Conservation (phyloP, 176 grass and related monocot genomes). For the bread wheat (Triticum aestivum) region IWGSC_CS_RefSeq_v2.1 NC_057801.1:644104380-644104879, state of each 20-base stretch:
- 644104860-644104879: conserved; percentile 84
- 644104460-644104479: conserved; percentile 32
- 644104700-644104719: conserved; percentile 80
- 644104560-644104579: conserved; percentile 54
- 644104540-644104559: conserved; percentile 88
- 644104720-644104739: conserved; percentile 22
- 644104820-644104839: conserved; percentile 72
- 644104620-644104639: conserved; percentile 48
- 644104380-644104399: conserved; percentile 83
- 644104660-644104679: conserved; percentile 91
- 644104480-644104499: conserved; percentile 83
- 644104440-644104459: conserved; percentile 34
- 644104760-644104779: conserved; percentile 87
- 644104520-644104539: conserved; percentile 65
- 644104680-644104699: conserved; percentile 73
- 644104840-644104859: conserved; percentile 87
- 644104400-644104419: conserved; percentile 66
- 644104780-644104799: conserved; percentile 54
- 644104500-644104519: conserved; percentile 96
- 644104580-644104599: conserved; percentile 39
- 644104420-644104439: conserved; percentile 63
- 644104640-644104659: conserved; percentile 61
- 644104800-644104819: conserved; percentile 36
- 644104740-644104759: conserved; percentile 57
- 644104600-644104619: conserved; percentile 35